phyloP scores from a whole-genome alignment of 2,329 filamentous ascomycete species.

The Ophiosphaerella herpotricha region DNA sequence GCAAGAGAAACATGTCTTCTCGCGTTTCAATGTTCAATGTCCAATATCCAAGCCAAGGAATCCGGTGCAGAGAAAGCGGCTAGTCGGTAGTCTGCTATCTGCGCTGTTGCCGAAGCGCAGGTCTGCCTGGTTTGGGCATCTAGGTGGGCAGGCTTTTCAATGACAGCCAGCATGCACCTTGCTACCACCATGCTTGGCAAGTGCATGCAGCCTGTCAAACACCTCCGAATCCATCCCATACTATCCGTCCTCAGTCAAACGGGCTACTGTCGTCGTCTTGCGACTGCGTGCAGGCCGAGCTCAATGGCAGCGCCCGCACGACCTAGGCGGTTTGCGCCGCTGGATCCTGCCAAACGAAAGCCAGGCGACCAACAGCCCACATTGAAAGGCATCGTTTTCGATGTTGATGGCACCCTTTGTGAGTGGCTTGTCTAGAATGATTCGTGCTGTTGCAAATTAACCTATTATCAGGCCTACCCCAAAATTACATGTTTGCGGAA shows the following conservation, averaged over 20 bases:
- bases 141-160: too few relatives aligned
- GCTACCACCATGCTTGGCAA: too few relatives aligned
- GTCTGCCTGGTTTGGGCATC: too few relatives aligned
- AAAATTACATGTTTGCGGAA: conserved; percentile 92
- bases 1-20: too few relatives aligned
- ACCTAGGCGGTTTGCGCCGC: conserved; percentile 56
- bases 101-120: too few relatives aligned
- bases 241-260: neutral
- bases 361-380: conserved; percentile 46
- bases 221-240: neutral
- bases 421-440: conserved; percentile 42
- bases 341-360: conserved; percentile 43
- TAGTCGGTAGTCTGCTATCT: too few relatives aligned
- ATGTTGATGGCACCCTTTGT: conserved; percentile 96
- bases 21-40: too few relatives aligned
- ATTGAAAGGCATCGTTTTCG: conserved; percentile 73
- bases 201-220: neutral
- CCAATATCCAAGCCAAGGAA: too few relatives aligned
- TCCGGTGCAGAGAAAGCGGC: too few relatives aligned
- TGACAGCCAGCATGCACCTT: too few relatives aligned
- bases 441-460: too few relatives aligned
- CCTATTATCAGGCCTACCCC: conserved; percentile 68
- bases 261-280: neutral
- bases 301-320: conserved; percentile 25
- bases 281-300: conserved; percentile 1